Conservation (phyloP, 2,329 filamentous ascomycete genomes). For the Fusarium metavorans region DNA sequence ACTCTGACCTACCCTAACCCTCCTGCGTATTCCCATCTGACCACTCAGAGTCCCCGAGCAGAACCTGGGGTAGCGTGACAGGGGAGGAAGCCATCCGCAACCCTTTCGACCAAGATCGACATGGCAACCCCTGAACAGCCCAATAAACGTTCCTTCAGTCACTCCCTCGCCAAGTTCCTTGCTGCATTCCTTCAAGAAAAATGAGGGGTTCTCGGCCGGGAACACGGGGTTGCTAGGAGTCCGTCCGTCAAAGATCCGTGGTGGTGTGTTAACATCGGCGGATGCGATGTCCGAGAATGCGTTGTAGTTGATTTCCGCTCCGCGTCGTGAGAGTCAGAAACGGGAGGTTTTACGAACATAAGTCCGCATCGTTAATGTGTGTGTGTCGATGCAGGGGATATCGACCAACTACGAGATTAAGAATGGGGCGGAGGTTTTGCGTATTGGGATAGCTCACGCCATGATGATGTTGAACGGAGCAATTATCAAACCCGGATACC, state of each 20-base stretch:
- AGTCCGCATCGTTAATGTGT: not conserved
- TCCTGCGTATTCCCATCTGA: not conserved
- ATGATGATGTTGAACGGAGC: not conserved
- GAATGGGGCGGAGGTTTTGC: not conserved
- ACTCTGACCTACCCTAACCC: not conserved
- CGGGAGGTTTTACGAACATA: not conserved
- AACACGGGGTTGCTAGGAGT: constrained; percentile 13
- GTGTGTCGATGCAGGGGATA: not conserved
- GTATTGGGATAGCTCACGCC: not conserved
- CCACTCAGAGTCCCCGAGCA: not conserved
- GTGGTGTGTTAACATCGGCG: constrained; percentile 6
- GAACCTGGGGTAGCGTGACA: not conserved
- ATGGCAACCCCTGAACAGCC: not conserved
- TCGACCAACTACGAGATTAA: not conserved
- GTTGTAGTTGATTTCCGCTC: constrained; percentile 2
- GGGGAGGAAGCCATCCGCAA: not conserved
- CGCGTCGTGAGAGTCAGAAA: not conserved
- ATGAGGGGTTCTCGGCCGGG: constrained; percentile 27
- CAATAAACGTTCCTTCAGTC: not conserved
- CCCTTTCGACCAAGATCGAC: not conserved
- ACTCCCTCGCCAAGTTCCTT: not conserved
- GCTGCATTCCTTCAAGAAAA: not conserved
- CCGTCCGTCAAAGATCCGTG: constrained; percentile 6
- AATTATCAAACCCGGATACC: not conserved
- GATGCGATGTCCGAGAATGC: not conserved